Conservation (phyloP, 768 basidiomycete genomes). For the Lactarius sanguifluus region DNA sequence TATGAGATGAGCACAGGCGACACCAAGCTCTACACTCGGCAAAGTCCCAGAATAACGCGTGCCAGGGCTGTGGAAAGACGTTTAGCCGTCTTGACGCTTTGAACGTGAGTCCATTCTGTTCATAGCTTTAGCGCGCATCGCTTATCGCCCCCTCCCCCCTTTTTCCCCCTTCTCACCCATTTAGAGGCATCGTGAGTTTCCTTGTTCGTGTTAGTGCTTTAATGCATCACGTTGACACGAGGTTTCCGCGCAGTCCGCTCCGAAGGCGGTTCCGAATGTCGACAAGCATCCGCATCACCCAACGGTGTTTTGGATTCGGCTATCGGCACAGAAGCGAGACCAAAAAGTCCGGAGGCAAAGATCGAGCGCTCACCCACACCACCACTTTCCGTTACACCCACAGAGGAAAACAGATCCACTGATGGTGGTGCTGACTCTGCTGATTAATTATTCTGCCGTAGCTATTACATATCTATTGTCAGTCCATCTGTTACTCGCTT, state of each 20-base stretch:
- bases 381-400: constrained; percentile 21
- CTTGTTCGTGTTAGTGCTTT: constrained; percentile 10
- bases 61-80: constrained; percentile 90
- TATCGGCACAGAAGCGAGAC: constrained; percentile 17
- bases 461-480: constrained; percentile 24
- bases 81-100: constrained; percentile 93
- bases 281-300: constrained; percentile 36
- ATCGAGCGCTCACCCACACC: constrained; percentile 26
- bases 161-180: not conserved
- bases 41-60: constrained; percentile 81
- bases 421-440: constrained; percentile 22
- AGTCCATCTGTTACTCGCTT: constrained; percentile 22
- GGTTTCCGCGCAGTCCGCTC: constrained; percentile 62
- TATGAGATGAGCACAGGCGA: constrained; percentile 48
- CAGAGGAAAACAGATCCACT: constrained; percentile 24
- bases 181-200: constrained; percentile 72
- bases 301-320: constrained; percentile 12
- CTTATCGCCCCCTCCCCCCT: constrained; percentile 26
- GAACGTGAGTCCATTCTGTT: constrained; percentile 62
- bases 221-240: constrained; percentile 27
- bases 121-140: constrained; percentile 31
- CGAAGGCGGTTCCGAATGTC: constrained; percentile 80
- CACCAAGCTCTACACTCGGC: constrained; percentile 88
- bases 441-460: constrained; percentile 27
- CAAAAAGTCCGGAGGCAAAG: constrained; percentile 21